Percentiles rank a stretch among this genome's conserved stretches.
phyloP scores from a whole-genome alignment of 352 stramenopile genomes.

The Phytophthora fragariaefolia region DNA sequence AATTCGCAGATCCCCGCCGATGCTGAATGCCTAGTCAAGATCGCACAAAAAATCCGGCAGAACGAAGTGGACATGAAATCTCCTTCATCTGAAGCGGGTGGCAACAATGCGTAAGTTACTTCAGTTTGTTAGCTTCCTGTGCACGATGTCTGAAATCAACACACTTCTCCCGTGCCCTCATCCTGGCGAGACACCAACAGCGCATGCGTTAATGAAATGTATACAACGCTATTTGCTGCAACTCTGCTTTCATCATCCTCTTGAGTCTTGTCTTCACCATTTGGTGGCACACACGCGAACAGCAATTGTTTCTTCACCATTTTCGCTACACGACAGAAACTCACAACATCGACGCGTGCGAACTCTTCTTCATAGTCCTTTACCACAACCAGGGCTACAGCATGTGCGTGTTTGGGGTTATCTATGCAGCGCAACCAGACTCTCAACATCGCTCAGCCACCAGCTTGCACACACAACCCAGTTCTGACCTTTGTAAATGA shows the following conservation, averaged over 20 bases:
- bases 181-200: conserved; percentile 55
- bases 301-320: conserved; percentile 80
- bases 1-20: conserved; percentile 74
- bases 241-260: background rate
- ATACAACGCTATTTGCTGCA: conserved; percentile 39
- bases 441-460: no score
- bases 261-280: background rate
- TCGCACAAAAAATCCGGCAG: conserved; percentile 73
- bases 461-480: background rate
- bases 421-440: conserved; percentile 21
- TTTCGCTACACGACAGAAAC: conserved; percentile 69
- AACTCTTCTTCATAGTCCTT: conserved; percentile 55
- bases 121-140: background rate
- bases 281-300: conserved; percentile 48
- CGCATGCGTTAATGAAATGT: conserved; percentile 67
- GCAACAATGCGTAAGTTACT: conserved; percentile 8
- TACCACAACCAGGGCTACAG: conserved; percentile 60
- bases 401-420: conserved; percentile 51
- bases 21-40: conserved; percentile 62
- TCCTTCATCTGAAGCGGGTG: conserved; percentile 11
- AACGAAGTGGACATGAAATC: conserved; percentile 75
- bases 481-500: conserved; percentile 73
- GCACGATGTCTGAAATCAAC: conserved; percentile 4
- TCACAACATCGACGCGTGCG: conserved; percentile 57
- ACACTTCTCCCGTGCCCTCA: conserved; percentile 19